Conservation (phyloP, 2,329 filamentous ascomycete genomes). For the Botrytis byssoidea region DNA sequence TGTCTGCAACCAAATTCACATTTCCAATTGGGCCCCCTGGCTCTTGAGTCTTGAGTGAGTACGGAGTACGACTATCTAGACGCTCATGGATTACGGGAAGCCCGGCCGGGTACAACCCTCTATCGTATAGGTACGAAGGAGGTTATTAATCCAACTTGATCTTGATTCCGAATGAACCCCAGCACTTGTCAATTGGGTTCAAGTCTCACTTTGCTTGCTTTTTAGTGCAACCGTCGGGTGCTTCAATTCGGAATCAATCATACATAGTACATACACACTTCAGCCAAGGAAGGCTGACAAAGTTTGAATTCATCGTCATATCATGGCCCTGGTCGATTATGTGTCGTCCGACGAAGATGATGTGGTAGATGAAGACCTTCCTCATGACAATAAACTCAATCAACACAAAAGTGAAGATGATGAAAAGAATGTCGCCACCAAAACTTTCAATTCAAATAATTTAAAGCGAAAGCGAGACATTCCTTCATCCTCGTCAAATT, state of each 20-base stretch:
- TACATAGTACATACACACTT: neutral
- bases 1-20: neutral
- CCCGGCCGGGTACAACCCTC: neutral
- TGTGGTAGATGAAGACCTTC: neutral
- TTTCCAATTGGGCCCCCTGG: neutral
- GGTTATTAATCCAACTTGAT: neutral
- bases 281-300: neutral
- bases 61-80: neutral
- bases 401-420: neutral
- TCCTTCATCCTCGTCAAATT: slow-evolving; percentile 19
- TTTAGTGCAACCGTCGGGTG: neutral
- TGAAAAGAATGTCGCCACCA: neutral
- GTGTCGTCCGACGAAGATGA: slow-evolving; percentile 50
- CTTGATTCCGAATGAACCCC: neutral
- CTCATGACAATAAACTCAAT: neutral
- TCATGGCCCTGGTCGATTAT: slow-evolving; percentile 68
- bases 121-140: neutral
- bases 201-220: neutral
- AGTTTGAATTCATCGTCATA: neutral
- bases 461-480: slow-evolving; percentile 40
- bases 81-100: neutral
- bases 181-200: neutral
- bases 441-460: neutral
- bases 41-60: neutral
- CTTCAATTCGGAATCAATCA: neutral